Conservation (phyloP, 192 early-diverging fungal species). For the Gryganskiella cystojenkinii region DNA sequence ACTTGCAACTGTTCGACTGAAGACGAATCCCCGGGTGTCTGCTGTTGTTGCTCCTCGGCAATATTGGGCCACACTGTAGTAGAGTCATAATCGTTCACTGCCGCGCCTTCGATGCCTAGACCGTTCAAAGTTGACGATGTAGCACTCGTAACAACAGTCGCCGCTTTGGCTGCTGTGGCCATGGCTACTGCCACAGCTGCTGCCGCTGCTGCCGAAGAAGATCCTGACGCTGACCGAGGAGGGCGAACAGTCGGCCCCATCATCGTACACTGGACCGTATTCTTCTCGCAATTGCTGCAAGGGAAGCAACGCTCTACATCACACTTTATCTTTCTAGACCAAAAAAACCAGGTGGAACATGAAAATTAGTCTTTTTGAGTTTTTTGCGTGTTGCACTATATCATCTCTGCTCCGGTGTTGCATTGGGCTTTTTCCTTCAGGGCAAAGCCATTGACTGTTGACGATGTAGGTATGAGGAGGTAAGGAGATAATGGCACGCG, state of each 20-base stretch:
- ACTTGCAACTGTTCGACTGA: not conserved
- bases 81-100: not conserved
- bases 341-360: not conserved
- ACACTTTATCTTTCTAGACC: constrained; percentile 44
- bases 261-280: constrained; percentile 37
- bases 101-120: not conserved
- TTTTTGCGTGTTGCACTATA: too few relatives aligned
- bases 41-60: constrained; percentile 1
- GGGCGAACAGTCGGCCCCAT: constrained; percentile 45
- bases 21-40: not conserved
- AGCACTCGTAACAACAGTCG: constrained; percentile 25
- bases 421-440: too few relatives aligned
- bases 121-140: not conserved
- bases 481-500: too few relatives aligned
- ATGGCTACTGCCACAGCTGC: constrained; percentile 42
- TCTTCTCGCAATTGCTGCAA: constrained; percentile 47
- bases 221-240: constrained; percentile 37
- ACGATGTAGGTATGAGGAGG: too few relatives aligned
- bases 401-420: too few relatives aligned
- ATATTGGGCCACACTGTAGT: not conserved
- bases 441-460: too few relatives aligned
- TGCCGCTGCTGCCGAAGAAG: constrained; percentile 40
- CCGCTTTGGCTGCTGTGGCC: constrained; percentile 39
- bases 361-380: not conserved
- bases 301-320: constrained; percentile 42